Base-by-base conservation (phyloP, 176 grass and related monocot genomes). In the Paspalum vaginatum region DNA sequence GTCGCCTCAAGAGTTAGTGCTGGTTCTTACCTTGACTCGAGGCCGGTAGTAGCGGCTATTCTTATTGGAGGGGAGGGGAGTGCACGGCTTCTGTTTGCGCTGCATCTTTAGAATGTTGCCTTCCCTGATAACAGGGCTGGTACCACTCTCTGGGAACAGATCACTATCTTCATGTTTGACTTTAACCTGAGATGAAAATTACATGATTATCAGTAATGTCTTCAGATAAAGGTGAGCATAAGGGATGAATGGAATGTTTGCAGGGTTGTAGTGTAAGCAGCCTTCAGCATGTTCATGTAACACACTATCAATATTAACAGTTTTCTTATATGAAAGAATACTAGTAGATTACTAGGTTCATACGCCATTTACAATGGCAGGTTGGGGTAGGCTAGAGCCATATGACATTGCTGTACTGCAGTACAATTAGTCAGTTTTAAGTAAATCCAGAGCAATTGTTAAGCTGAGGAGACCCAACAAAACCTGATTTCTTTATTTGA, bases 21-120 rank as follows among this genome's bases (percentile, higher is more conserved):
- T 80, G 87, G 80, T 66, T 70, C 92, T 93, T 90, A 89, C 96
- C 90, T 99, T 99, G 86, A 99, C 87, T 58, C 96, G 87, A 73
- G 96, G 96, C 20, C 90, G 88, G 26, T 76, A 89, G 79, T 95
- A 99, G 6, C 90, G 82, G 22, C 88, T 88, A 25, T 70, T 25
- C 81, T 91, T 93, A 85, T 99, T 99, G 0, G 87, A 84, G 58
- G 93, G 88, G 18, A 95, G 79, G 18, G 90, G 83, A 4, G 45
- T 91, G 56, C 86, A 87, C 22, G 85, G 81, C 88, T 99, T 99
- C 85, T 99, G 90, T 44, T 85, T 95, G 63, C 89, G 94, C 79
- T 86, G 68, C 84, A 93, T 83, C 84, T 85, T 88, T 4, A 70
- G 22, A 18, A 91, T 72, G 18, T 89, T 79, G 5, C 88, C 92